These are phyloP conservation scores for Auriscalpium orientale DNA, from an alignment of 768 basidiomycete species.

Conservation along the genomic window DNA sequence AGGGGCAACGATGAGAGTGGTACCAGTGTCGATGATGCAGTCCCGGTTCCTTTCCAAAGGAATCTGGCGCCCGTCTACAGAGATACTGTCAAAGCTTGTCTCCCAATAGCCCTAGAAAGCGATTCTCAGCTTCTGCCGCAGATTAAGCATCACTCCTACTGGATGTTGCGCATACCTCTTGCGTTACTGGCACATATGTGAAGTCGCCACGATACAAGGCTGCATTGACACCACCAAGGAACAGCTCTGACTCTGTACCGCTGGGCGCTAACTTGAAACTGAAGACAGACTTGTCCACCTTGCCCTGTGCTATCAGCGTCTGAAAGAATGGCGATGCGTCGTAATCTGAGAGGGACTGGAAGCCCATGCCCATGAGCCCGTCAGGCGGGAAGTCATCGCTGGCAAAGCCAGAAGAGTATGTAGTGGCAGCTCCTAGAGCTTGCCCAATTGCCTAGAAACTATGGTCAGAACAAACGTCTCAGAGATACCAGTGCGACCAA, in stretches of 20 bases:
- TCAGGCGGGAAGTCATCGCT: conserved; percentile 26
- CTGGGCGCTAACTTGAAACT: conserved; percentile 22
- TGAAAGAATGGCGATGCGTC: conserved; percentile 25
- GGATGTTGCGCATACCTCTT: neutral
- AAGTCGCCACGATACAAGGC: conserved; percentile 25
- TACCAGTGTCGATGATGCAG: conserved; percentile 11
- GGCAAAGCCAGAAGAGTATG: conserved; percentile 29
- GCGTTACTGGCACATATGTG: conserved; percentile 22
- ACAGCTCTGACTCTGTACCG: conserved; percentile 26
- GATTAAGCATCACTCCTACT: no score
- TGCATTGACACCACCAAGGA: conserved; percentile 30
- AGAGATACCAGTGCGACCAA: neutral
- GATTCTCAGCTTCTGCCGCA: conserved; percentile 4
- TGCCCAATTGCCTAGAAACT: conserved; percentile 24
- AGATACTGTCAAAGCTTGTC: conserved; percentile 5
- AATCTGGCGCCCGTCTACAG: conserved; percentile 8
- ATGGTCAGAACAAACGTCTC: neutral
- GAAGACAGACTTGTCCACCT: conserved; percentile 16
- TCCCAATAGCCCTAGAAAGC: conserved; percentile 22
- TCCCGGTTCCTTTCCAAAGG: no score
- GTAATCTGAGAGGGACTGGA: conserved; percentile 20
- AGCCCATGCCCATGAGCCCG: conserved; percentile 37
- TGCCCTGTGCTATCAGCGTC: conserved; percentile 19
- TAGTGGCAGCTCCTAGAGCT: conserved; percentile 36
- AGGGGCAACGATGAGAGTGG: conserved; percentile 24